phyloP scores from a whole-genome alignment of 257 asterid genomes.

The Cruciata laevipes region DNA sequence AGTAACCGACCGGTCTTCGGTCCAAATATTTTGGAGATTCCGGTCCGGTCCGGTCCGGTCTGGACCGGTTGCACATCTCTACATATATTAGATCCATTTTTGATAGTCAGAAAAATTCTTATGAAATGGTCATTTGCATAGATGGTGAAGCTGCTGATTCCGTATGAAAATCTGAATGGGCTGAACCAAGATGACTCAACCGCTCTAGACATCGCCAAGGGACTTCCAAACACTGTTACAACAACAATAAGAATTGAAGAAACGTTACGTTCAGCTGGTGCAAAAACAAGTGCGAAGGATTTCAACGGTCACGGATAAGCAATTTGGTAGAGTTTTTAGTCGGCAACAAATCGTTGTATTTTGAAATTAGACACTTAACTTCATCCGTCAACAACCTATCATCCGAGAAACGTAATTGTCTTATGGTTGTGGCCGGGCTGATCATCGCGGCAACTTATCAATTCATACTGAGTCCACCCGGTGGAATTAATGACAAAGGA shows the following conservation, averaged over 20 bases:
- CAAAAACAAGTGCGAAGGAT: not conserved
- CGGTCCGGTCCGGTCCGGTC: too few relatives aligned
- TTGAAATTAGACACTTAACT: too few relatives aligned
- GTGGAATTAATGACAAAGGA: too few relatives aligned
- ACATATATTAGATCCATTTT: too few relatives aligned
- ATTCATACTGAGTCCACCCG: too few relatives aligned
- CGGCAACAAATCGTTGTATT: too few relatives aligned
- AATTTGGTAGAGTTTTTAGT: not conserved
- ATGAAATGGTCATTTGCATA: too few relatives aligned
- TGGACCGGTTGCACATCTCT: too few relatives aligned
- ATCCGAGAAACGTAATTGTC: not conserved
- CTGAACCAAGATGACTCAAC: conserved; percentile 6
- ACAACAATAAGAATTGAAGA: not conserved
- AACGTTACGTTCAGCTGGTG: not conserved
- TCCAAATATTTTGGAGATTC: too few relatives aligned
- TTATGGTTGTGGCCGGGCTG: conserved; percentile 17
- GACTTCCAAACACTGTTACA: not conserved
- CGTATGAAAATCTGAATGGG: not conserved
- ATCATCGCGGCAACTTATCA: too few relatives aligned
- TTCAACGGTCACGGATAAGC: not conserved
- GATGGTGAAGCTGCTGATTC: conserved; percentile 8
- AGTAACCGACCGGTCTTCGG: too few relatives aligned
- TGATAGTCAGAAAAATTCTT: too few relatives aligned
- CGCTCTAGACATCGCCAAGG: conserved; percentile 12
- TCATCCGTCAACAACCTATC: not conserved